A percentile compares a stretch with the other conserved stretches of the same genome.
These are phyloP conservation scores for Cnidoscolus chayamansa DNA, from an alignment of 441 rosid species.

Conservation along the genomic window DNA sequence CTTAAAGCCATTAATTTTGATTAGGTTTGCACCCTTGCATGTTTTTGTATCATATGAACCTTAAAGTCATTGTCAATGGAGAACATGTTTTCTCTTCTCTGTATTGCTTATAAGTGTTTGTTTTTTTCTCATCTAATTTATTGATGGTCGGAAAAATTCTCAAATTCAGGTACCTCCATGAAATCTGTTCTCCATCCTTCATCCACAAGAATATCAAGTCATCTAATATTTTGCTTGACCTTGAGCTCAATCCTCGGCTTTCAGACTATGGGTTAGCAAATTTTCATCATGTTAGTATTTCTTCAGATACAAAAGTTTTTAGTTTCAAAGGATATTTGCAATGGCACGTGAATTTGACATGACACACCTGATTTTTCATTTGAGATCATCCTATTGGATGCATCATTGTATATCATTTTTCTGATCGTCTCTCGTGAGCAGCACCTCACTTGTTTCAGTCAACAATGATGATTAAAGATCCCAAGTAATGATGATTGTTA, in stretches of 20 bases:
- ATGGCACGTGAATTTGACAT: neutral
- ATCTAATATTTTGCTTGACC: constrained; percentile 81
- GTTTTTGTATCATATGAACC: neutral
- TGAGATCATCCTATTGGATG: neutral
- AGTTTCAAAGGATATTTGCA: neutral
- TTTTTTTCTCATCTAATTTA: neutral
- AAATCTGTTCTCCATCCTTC: constrained; percentile 72
- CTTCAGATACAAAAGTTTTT: neutral
- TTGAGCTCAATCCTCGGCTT: constrained; percentile 73
- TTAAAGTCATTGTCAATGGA: neutral
- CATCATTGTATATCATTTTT: no score
- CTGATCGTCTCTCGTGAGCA: no score
- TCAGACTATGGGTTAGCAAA: constrained; percentile 77
- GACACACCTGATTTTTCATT: neutral
- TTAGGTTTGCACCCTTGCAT: neutral
- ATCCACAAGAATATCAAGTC: constrained; percentile 96
- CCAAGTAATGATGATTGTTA: no score
- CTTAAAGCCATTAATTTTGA: neutral
- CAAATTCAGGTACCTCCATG: constrained; percentile 81
- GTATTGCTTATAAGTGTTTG: neutral
- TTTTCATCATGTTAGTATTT: constrained; percentile 57
- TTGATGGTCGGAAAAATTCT: neutral
- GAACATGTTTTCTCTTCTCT: neutral
- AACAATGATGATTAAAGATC: no score
- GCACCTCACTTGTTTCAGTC: no score